phyloP scores from a whole-genome alignment of 345 rosid species.

The Moricandia arvensis region DNA sequence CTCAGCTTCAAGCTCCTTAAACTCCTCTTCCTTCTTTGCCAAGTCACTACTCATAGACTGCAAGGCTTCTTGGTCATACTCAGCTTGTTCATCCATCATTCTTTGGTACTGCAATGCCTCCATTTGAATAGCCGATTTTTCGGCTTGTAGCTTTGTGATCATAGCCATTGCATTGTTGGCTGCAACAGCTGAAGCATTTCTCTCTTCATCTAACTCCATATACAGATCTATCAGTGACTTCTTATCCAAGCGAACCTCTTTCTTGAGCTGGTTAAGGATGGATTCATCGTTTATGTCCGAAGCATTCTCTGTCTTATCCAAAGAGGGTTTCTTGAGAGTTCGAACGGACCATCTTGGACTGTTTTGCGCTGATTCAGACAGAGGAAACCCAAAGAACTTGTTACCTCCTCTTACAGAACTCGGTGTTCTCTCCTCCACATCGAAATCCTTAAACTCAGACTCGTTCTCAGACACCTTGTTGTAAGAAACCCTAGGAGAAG shows the following conservation, averaged over 20 bases:
- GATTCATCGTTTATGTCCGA: neutral
- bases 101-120: slow-evolving; percentile 96
- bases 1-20: slow-evolving; percentile 61
- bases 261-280: neutral
- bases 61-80: slow-evolving; percentile 82
- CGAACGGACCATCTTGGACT: neutral
- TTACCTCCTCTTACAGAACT: slow-evolving; percentile 49
- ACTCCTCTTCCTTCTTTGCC: slow-evolving; percentile 57
- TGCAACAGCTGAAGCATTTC: neutral
- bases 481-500: slow-evolving; percentile 56
- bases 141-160: slow-evolving; percentile 87
- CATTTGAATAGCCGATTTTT: slow-evolving; percentile 91
- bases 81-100: slow-evolving; percentile 98
- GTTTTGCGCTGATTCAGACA: neutral
- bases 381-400: slow-evolving; percentile 66
- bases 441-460: slow-evolving; percentile 31
- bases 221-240: neutral
- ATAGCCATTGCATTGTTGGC: slow-evolving; percentile 95
- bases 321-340: slow-evolving; percentile 46
- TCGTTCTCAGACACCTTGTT: slow-evolving; percentile 43
- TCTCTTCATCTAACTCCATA: neutral
- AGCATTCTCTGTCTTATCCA: slow-evolving; percentile 8
- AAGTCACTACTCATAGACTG: slow-evolving; percentile 57
- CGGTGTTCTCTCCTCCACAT: slow-evolving; percentile 53
- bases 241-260: neutral